Evolutionary conservation across 2,329 filamentous ascomycete genomes (phyloP).

Genomic region (Venturia nashicola): DNA sequence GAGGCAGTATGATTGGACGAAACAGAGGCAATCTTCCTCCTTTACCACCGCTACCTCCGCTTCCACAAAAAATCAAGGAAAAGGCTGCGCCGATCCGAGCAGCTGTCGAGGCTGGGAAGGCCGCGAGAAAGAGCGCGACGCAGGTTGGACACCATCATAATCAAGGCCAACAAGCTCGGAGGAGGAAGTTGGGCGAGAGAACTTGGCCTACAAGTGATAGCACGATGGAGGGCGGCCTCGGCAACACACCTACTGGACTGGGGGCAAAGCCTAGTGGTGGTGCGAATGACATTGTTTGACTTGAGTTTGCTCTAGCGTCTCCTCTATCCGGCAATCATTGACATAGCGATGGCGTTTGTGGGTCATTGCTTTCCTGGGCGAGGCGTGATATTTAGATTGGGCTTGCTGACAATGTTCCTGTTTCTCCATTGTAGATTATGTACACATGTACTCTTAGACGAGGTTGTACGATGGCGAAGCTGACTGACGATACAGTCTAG

Average conservation of each 20-base stretch:
- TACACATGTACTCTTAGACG: background rate
- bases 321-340: background rate
- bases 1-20: background rate
- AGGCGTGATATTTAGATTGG: background rate
- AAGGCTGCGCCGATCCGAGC: background rate
- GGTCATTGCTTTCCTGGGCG: background rate
- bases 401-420: background rate
- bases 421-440: background rate
- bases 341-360: slow-evolving; percentile 6
- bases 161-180: background rate
- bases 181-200: background rate
- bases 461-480: background rate
- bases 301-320: background rate
- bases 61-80: background rate
- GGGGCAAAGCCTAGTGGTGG: background rate
- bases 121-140: background rate
- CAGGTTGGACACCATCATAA: background rate
- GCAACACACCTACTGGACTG: background rate
- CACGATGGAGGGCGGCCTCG: background rate
- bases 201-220: background rate
- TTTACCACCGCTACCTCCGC: background rate
- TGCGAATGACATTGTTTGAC: background rate
- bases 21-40: background rate
- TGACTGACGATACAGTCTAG: background rate
- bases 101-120: background rate